Evolutionary conservation across 2,329 filamentous ascomycete species (phyloP).

Genomic region (Fusarium multiceps): DNA sequence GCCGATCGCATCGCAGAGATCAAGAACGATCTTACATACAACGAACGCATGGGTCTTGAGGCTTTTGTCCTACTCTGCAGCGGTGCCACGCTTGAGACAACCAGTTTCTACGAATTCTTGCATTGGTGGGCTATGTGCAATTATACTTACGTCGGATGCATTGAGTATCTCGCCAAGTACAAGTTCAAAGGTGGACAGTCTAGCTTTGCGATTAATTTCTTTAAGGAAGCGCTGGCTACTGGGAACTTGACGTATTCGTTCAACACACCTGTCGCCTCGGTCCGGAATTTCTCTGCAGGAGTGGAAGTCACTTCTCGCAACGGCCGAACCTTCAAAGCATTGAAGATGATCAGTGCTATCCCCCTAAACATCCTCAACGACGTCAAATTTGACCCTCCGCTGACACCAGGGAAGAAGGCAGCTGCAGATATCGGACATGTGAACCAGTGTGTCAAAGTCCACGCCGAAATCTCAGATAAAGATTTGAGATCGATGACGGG

Average conservation of each 20-base stretch:
- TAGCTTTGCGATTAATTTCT: constrained; percentile 58
- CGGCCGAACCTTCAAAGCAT: constrained; percentile 46
- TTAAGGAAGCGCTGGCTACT: constrained; percentile 54
- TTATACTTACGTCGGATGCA: constrained; percentile 54
- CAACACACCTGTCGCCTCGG: constrained; percentile 50
- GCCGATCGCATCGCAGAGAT: constrained; percentile 58
- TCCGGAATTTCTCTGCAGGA: constrained; percentile 44
- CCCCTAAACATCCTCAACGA: constrained; percentile 58
- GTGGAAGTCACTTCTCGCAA: constrained; percentile 51
- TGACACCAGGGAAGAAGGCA: constrained; percentile 49
- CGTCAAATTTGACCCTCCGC: constrained; percentile 55
- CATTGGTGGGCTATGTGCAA: constrained; percentile 60
- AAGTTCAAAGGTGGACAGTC: constrained; percentile 59
- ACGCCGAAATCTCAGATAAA: constrained; percentile 55
- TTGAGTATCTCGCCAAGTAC: constrained; percentile 55
- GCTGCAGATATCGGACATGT: constrained; percentile 56
- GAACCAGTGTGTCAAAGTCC: constrained; percentile 59
- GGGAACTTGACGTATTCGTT: constrained; percentile 56
- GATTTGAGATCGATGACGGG: constrained; percentile 58
- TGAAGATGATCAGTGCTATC: constrained; percentile 55
- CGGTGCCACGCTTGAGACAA: constrained; percentile 56
- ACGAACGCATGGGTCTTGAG: constrained; percentile 56
- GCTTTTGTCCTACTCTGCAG: constrained; percentile 57
- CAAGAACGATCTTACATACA: constrained; percentile 50
- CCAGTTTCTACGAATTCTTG: constrained; percentile 59